Base-by-base conservation (phyloP, 345 rosid species). In the Ceriops tagal region DNA sequence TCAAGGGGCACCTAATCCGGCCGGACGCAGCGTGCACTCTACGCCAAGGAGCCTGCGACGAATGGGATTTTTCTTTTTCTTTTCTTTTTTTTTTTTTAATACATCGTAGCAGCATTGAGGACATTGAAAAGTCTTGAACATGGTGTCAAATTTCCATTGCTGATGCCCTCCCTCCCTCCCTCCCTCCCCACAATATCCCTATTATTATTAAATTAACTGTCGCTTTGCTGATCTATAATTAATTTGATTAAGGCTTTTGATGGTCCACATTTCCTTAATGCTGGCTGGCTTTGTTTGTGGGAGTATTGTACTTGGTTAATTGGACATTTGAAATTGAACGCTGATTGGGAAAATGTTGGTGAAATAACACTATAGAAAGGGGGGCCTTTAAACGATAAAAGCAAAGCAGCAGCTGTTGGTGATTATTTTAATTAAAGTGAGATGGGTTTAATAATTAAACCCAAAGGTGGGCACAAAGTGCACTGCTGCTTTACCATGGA, bases 241-340 rank as follows among this genome's bases (percentile, higher is more conserved):
- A 53, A 21, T 55, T 2, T 22, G 16, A 71, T 51, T 69, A 62
- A 72, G 69, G 70, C 73, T 80, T 77, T 62, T 47, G 53, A 83
- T 73, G 87, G 84, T 74, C 85, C 81, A 68, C 73, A 74, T 78
- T 77, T 75, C 70, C 77, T 80, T 75, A 75, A 74, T 81, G 77
- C 78, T 53, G 68, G 76, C 74, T 84, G 68, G 76, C 74, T 84
- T 66, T 68, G 39, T 22, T 66, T 68, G 39, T 59, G 66, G 79
- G 79, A 73, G 28, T 74, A 63, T n/a, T 71, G 58, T 83, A 66
- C 43, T 77, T 76, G 53, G 37, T 27, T 37, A 66, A 61, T 70
- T 72, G 69, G 66, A 73, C 80, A 76, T 74, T 80, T 63, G 37
- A 68, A 61, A 73, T 58, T 66, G 61, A 34, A 46, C 22, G 64